phyloP scores from a whole-genome alignment of 768 basidiomycete species.

The Russula lepida region DNA sequence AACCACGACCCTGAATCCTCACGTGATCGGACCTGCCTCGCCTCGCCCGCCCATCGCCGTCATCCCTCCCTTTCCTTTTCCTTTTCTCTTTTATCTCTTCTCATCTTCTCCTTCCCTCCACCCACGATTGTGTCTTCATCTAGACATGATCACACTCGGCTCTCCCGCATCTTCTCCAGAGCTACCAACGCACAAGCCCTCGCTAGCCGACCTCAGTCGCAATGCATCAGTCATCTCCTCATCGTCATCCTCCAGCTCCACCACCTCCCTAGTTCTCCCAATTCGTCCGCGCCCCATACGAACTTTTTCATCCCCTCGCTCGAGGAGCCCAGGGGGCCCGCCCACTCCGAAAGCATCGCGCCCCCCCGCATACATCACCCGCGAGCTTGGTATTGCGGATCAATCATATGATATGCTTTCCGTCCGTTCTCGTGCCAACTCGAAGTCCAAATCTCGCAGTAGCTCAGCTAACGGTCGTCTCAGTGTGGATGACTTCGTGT shows the following conservation, averaged over 20 bases:
- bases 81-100: not conserved
- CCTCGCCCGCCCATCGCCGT: not conserved
- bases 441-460: conserved; percentile 36
- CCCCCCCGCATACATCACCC: conserved; percentile 51
- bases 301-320: conserved; percentile 57
- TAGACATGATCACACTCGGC: conserved; percentile 33
- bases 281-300: conserved; percentile 46
- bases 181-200: conserved; percentile 25
- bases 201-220: conserved; percentile 60
- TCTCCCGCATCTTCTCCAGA: conserved; percentile 30
- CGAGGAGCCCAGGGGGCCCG: conserved; percentile 42
- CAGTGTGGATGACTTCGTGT: conserved; percentile 58
- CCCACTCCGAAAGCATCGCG: conserved; percentile 29
- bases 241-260: conserved; percentile 41
- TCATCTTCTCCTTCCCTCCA: no score
- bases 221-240: conserved; percentile 70
- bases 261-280: conserved; percentile 33
- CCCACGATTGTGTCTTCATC: not conserved
- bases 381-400: conserved; percentile 41
- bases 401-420: conserved; percentile 18
- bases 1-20: not conserved
- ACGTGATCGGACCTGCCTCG: not conserved
- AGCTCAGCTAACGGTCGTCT: conserved; percentile 39
- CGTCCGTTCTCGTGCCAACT: conserved; percentile 26
- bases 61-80: not conserved